A percentile compares a stretch with the other conserved stretches of the same genome.
Conservation (phyloP, 352 stramenopile genomes). For the Phytophthora sp. region DNA sequence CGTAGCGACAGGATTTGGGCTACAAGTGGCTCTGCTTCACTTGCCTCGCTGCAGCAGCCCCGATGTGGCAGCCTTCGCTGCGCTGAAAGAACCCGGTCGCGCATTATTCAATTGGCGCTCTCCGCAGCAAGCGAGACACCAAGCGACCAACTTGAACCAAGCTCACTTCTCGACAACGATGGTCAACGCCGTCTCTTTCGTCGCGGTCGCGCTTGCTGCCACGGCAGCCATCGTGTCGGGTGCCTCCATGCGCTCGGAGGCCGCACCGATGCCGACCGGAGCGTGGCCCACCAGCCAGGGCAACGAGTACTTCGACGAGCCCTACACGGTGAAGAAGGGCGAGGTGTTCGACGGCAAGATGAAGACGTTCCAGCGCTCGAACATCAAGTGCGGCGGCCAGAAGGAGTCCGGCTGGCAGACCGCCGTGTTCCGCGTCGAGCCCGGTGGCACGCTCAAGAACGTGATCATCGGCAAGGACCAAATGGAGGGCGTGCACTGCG, state of each 20-base stretch:
- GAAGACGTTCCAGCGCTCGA: conserved; percentile 28
- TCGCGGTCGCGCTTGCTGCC: conserved; percentile 8
- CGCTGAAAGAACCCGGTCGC: neutral
- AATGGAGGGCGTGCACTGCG: conserved; percentile 29
- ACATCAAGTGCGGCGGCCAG: conserved; percentile 53
- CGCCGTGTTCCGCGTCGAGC: conserved; percentile 45
- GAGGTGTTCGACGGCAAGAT: conserved; percentile 41
- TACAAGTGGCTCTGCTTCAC: neutral
- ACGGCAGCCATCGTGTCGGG: conserved; percentile 19
- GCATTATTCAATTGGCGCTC: conserved; percentile 25
- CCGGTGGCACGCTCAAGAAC: conserved; percentile 54
- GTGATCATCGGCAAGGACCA: conserved; percentile 56
- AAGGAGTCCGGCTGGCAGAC: conserved; percentile 32
- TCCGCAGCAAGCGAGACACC: conserved; percentile 6
- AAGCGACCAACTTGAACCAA: neutral
- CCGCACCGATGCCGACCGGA: conserved; percentile 21
- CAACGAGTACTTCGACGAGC: conserved; percentile 29
- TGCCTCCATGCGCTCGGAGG: conserved; percentile 29
- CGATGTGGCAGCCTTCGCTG: conserved; percentile 7
- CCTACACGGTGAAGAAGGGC: conserved; percentile 37
- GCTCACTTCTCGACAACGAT: conserved; percentile 10
- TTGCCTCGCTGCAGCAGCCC: neutral
- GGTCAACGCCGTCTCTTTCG: conserved; percentile 29
- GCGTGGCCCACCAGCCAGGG: conserved; percentile 28
- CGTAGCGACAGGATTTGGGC: conserved; percentile 27